Percentiles rank a stretch among this genome's conserved stretches.
These are phyloP conservation scores for Russula virescens DNA, from an alignment of 768 basidiomycete genomes.

Conservation along the genomic window DNA sequence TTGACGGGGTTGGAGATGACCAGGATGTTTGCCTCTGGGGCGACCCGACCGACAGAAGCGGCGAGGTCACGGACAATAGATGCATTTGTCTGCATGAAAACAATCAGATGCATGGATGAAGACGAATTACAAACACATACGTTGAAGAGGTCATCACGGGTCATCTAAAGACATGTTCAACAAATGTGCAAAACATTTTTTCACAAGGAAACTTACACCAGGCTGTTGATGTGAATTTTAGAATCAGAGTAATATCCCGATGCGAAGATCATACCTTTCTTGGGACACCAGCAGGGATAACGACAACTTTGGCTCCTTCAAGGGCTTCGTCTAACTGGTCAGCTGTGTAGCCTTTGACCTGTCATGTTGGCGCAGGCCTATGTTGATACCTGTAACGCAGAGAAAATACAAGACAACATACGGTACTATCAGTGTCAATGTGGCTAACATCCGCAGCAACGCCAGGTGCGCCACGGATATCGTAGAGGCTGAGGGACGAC, in stretches of 20 bases:
- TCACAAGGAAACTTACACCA: conserved; percentile 54
- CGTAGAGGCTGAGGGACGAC: conserved; percentile 80
- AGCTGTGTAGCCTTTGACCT: conserved; percentile 78
- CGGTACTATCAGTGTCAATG: conserved; percentile 81
- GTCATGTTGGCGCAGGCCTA: neutral
- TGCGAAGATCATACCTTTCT: conserved; percentile 63
- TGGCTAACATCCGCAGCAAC: conserved; percentile 97
- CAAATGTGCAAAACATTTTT: conserved; percentile 28
- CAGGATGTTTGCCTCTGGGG: conserved; percentile 88
- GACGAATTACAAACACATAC: conserved; percentile 40
- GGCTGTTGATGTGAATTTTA: conserved; percentile 46
- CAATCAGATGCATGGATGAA: conserved; percentile 1
- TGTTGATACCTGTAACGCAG: neutral
- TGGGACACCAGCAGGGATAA: conserved; percentile 99
- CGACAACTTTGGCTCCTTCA: conserved; percentile 84
- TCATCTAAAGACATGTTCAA: conserved; percentile 55
- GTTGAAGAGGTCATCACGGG: conserved; percentile 95
- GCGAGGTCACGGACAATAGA: conserved; percentile 97
- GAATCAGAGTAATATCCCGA: conserved; percentile 24
- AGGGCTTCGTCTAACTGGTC: conserved; percentile 89
- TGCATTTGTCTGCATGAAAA: conserved; percentile 72
- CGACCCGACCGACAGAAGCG: conserved; percentile 72
- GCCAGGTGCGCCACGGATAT: conserved; percentile 93
- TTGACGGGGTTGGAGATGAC: conserved; percentile 99
- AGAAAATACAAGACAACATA: conserved; percentile 32